Evolutionary conservation across 805 yeast genomes (phyloP), one percentile per base, ranked within the genome.

Genomic region (Wilhelminamyces savonicus): DNA sequence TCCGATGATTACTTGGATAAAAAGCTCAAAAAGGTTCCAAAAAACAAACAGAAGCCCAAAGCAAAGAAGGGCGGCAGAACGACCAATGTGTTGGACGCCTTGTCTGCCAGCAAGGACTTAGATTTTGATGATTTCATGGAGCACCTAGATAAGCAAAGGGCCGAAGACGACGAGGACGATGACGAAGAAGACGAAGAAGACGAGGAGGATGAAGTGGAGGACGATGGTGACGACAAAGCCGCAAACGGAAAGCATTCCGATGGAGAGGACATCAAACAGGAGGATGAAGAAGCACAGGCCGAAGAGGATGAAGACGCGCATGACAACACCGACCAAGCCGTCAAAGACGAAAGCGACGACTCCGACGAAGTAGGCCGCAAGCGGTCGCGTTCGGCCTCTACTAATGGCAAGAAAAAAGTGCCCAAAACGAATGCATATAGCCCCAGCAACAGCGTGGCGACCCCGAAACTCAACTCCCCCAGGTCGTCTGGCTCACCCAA

Each of bases 101-200:
- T 60, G 5, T 43, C 51, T 16, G 65, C 68, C 2, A 56, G 69
- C 6, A 48, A 48, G 21, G 62, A 56, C 10, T 44, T 64, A 28
- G 46, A 46, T 10, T 64, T 59, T 33, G 66, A 63, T 18, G 43
- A 43, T 3, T 63, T 64, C 35, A 57, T 63, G 53, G 44, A 41
- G 7, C 44, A 41, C n/a, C 44, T 58, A 28, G 48, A 50, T 16
- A 36, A 38, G 16, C 37, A 37, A 9, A 34, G 38, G 12, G 40
- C 25, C 12, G 44, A 29, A 9, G 43, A 34, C 13, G 48, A 41
- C 7, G 52, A 40, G 4, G 48, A 43, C 5, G 50, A 44, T 5
- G 52, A 44, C 4, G 55, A 49, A 3, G 52, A 43, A 3, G 49
- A 34, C 1, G 54, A 42, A 9, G 48, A 38, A 7, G 49, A 38